Evolutionary conservation across 2,329 filamentous ascomycete species (phyloP).

Genomic region (Paecilomyces dactylethromorphus): DNA sequence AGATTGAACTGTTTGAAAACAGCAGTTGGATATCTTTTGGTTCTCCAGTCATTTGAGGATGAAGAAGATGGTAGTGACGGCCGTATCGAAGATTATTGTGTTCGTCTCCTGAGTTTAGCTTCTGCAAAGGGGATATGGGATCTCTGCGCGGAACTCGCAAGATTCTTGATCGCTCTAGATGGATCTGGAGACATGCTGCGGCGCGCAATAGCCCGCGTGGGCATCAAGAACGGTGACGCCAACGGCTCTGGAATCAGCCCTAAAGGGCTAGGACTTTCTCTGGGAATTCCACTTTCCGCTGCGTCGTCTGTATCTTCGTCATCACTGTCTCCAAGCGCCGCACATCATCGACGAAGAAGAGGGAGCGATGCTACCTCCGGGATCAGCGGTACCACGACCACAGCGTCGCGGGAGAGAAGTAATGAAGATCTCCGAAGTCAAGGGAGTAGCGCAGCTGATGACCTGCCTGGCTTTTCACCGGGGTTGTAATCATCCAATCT

Average conservation of each 20-base stretch:
- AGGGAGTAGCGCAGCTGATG: background rate
- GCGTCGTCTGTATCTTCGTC: constrained; percentile 25
- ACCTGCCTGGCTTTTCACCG: background rate
- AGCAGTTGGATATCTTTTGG: constrained; percentile 90
- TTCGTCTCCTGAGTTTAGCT: constrained; percentile 72
- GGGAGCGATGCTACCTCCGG: constrained; percentile 9
- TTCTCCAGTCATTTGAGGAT: constrained; percentile 73
- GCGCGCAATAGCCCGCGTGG: constrained; percentile 37
- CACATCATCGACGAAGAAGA: constrained; percentile 5
- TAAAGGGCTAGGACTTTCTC: constrained; percentile 29
- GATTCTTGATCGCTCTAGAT: constrained; percentile 92
- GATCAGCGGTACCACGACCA: constrained; percentile 4
- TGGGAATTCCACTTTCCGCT: constrained; percentile 22
- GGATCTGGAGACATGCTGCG: constrained; percentile 71
- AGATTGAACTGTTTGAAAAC: constrained; percentile 83
- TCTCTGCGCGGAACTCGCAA: constrained; percentile 84
- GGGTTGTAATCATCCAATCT: background rate
- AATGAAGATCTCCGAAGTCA: background rate
- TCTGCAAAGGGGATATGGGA: constrained; percentile 89
- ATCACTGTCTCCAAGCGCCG: constrained; percentile 10
- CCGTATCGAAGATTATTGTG: constrained; percentile 49
- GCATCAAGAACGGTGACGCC: constrained; percentile 19
- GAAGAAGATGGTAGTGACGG: constrained; percentile 48
- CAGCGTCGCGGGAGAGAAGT: background rate
- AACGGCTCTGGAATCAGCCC: constrained; percentile 19